Evolutionary conservation across 495 filamentous ascomycete species (phyloP).

Genomic region (Aspergillus wentii): DNA sequence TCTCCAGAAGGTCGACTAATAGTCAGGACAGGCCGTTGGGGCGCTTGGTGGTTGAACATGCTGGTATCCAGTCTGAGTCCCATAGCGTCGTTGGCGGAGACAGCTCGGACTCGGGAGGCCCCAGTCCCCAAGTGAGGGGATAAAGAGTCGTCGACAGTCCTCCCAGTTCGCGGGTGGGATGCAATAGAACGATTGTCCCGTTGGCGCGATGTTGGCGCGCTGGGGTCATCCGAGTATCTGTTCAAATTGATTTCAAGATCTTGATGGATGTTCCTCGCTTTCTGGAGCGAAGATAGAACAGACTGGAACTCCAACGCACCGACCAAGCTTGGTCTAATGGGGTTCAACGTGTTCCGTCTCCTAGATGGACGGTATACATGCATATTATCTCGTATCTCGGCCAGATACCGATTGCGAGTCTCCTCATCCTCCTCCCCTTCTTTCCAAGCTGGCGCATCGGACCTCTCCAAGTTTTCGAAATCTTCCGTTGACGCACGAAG

Average conservation of each 20-base stretch:
- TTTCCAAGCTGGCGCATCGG: conserved; percentile 42
- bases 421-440: conserved; percentile 66
- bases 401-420: conserved; percentile 62
- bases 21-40: conserved; percentile 17
- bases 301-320: conserved; percentile 93
- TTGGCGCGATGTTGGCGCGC: conserved; percentile 33
- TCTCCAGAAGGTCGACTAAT: conserved; percentile 32
- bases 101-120: conserved; percentile 48
- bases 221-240: conserved; percentile 67
- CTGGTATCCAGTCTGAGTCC: conserved; percentile 38
- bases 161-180: conserved; percentile 39
- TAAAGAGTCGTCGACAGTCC: conserved; percentile 20
- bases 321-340: conserved; percentile 88
- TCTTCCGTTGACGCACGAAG: conserved; percentile 56
- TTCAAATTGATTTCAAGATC: conserved; percentile 62
- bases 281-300: conserved; percentile 76
- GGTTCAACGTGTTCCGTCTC: conserved; percentile 69
- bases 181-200: conserved; percentile 45
- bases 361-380: conserved; percentile 69
- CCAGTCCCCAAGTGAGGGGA: conserved; percentile 26
- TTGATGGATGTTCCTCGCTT: conserved; percentile 62
- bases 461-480: conserved; percentile 67
- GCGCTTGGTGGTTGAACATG: conserved; percentile 14
- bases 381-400: conserved; percentile 91
- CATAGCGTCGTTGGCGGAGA: conserved; percentile 61